Conservation (phyloP, 352 stramenopile genomes). For the Aphanomyces stellatus region DNA sequence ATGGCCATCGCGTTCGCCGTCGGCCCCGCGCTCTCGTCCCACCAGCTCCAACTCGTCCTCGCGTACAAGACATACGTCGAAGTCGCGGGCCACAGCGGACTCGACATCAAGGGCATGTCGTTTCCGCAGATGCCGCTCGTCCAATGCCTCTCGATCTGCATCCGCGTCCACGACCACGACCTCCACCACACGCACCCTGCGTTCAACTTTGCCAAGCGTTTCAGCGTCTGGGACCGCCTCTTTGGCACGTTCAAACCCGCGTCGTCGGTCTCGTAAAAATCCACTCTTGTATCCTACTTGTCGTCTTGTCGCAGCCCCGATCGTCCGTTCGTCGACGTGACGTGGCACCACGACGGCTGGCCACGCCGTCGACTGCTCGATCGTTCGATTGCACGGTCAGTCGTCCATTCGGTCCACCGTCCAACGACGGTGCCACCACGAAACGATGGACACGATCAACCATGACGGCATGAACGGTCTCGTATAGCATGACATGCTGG, state of each 20-base stretch:
- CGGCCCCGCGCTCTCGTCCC: conserved; percentile 33
- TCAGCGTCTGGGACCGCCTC: conserved; percentile 79
- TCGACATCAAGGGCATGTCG: conserved; percentile 77
- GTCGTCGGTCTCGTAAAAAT: not conserved
- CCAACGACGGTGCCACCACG: too few species aligned
- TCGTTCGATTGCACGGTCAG: too few species aligned
- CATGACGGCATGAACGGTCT: too few species aligned
- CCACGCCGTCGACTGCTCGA: too few species aligned
- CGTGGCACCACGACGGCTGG: too few species aligned
- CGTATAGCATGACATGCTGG: too few species aligned
- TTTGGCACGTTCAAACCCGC: conserved; percentile 57
- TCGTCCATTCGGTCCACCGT: too few species aligned
- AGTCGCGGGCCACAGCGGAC: conserved; percentile 67
- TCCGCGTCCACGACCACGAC: conserved; percentile 76
- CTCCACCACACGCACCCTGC: conserved; percentile 73
- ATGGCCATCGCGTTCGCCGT: conserved; percentile 43
- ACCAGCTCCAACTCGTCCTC: conserved; percentile 71
- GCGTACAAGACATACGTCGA: conserved; percentile 88
- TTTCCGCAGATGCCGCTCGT: conserved; percentile 79
- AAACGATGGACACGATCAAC: too few species aligned
- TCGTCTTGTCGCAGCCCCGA: not conserved
- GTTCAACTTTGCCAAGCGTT: conserved; percentile 85
- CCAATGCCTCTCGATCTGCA: conserved; percentile 40
- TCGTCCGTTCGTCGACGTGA: too few species aligned
- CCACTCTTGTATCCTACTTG: not conserved